Evolutionary conservation across 2,329 filamentous ascomycete genomes (phyloP).

Genomic region (Penicillium crustosum): DNA sequence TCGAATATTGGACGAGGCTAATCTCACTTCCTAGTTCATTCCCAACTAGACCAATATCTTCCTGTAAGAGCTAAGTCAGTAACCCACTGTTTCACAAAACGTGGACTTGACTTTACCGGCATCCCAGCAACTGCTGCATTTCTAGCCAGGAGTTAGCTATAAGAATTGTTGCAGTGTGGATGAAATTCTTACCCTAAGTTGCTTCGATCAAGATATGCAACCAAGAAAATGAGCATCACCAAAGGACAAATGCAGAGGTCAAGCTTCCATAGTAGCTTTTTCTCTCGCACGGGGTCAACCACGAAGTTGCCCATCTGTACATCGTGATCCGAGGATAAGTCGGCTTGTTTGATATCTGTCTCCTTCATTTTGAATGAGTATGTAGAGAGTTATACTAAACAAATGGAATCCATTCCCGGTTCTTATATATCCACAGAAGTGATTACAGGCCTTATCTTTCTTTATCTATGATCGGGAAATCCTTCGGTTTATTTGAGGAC

Average conservation of each 20-base stretch:
- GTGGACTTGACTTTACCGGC: slow-evolving; percentile 7
- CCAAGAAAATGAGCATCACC: slow-evolving; percentile 52
- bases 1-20: slow-evolving; percentile 20
- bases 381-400: background rate
- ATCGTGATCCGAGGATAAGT: slow-evolving; percentile 11
- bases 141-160: slow-evolving; percentile 2
- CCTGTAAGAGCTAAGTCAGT: slow-evolving; percentile 4
- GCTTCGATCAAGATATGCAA: slow-evolving; percentile 51
- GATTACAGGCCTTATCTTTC: background rate
- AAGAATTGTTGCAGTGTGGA: background rate
- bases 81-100: background rate
- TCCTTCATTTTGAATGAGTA: slow-evolving; percentile 8
- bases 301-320: slow-evolving; percentile 15
- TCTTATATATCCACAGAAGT: slow-evolving; percentile 5
- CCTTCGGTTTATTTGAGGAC: slow-evolving; percentile 10
- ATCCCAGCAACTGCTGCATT: slow-evolving; percentile 17
- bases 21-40: slow-evolving; percentile 34
- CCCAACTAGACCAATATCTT: slow-evolving; percentile 37
- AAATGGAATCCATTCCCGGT: background rate
- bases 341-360: slow-evolving; percentile 8
- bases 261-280: slow-evolving; percentile 43
- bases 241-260: slow-evolving; percentile 46
- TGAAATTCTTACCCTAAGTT: slow-evolving; percentile 45
- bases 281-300: slow-evolving; percentile 43
- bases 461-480: slow-evolving; percentile 12